Conservation (phyloP, 2,329 filamentous ascomycete genomes). For the Trichoderma aggressivum region DNA sequence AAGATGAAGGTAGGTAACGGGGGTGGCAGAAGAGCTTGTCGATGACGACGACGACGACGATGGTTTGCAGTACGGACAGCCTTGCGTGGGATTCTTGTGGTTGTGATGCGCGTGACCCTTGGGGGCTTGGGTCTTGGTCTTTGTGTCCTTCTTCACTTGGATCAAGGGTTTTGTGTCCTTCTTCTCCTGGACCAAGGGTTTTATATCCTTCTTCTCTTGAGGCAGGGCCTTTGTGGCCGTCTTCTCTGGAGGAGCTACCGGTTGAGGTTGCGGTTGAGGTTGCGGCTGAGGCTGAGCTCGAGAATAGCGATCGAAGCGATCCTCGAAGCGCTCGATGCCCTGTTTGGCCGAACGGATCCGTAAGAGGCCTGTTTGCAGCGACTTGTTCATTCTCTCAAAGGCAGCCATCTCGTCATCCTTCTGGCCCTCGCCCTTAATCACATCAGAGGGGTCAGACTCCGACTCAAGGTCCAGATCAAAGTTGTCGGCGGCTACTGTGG, state of each 20-base stretch:
- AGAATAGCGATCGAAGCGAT: conserved; percentile 49
- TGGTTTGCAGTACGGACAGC: conserved; percentile 22
- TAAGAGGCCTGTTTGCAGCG: conserved; percentile 48
- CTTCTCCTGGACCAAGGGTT: background rate
- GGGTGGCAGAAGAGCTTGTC: conserved; percentile 8
- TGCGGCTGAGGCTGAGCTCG: conserved; percentile 31
- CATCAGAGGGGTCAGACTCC: background rate
- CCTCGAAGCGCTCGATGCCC: conserved; percentile 57
- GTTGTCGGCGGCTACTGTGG: conserved; percentile 26
- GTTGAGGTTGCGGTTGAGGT: too few relatives aligned
- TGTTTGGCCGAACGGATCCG: conserved; percentile 54
- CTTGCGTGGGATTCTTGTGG: background rate
- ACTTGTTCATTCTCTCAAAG: conserved; percentile 50
- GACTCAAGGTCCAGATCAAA: conserved; percentile 25
- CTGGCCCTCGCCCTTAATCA: conserved; percentile 22
- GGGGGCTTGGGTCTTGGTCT: background rate
- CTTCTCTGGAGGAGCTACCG: background rate
- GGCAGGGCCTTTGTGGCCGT: background rate
- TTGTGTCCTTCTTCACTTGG: conserved; percentile 11
- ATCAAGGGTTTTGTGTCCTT: background rate
- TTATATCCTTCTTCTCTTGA: background rate
- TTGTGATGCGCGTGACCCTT: conserved; percentile 20
- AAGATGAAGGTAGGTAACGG: conserved; percentile 40
- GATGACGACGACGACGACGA: conserved; percentile 7
- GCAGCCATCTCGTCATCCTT: conserved; percentile 40